Percentiles rank a stretch among this genome's conserved stretches.
Conservation (phyloP, 108 stramenopile genomes). For the Conticribra weissflogii region DNA sequence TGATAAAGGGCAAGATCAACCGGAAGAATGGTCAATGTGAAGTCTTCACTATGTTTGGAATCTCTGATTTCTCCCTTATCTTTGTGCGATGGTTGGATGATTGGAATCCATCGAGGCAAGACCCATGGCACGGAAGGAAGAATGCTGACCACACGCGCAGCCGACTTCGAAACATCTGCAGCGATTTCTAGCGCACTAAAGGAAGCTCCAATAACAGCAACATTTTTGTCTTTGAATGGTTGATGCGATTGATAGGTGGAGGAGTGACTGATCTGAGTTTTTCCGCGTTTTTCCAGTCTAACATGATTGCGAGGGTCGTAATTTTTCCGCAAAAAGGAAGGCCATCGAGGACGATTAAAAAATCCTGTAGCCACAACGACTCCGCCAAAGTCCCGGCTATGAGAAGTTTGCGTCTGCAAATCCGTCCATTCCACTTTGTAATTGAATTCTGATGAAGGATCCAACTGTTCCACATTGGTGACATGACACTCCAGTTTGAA, state of each 20-base stretch:
- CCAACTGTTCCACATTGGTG: slow-evolving; percentile 46
- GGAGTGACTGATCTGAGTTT: slow-evolving; percentile 56
- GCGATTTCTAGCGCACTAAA: slow-evolving; percentile 74
- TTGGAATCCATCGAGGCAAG: slow-evolving; percentile 61
- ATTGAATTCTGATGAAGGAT: neutral
- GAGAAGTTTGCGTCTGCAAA: slow-evolving; percentile 34
- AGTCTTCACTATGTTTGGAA: neutral
- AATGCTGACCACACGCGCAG: slow-evolving; percentile 52
- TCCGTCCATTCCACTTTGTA: slow-evolving; percentile 71
- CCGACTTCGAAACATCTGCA: slow-evolving; percentile 56
- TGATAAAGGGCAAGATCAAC: slow-evolving; percentile 64
- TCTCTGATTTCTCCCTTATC: neutral
- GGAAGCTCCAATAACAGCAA: slow-evolving; percentile 65
- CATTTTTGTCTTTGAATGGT: slow-evolving; percentile 45
- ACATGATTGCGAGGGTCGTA: slow-evolving; percentile 2
- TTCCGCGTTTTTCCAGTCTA: slow-evolving; percentile 8
- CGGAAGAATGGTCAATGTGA: slow-evolving; percentile 51
- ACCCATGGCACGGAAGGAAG: slow-evolving; percentile 71
- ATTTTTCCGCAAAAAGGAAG: slow-evolving; percentile 34
- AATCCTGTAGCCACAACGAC: slow-evolving; percentile 73
- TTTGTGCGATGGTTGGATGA: slow-evolving; percentile 27
- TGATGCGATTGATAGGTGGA: slow-evolving; percentile 41
- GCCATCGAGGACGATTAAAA: slow-evolving; percentile 60
- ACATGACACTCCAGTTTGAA: slow-evolving; percentile 60
- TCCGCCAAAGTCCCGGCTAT: slow-evolving; percentile 60